Evolutionary conservation across 2,329 filamentous ascomycete species (phyloP), one percentile per base, ranked within the genome.

Genomic region (Clonostachys rosea): DNA sequence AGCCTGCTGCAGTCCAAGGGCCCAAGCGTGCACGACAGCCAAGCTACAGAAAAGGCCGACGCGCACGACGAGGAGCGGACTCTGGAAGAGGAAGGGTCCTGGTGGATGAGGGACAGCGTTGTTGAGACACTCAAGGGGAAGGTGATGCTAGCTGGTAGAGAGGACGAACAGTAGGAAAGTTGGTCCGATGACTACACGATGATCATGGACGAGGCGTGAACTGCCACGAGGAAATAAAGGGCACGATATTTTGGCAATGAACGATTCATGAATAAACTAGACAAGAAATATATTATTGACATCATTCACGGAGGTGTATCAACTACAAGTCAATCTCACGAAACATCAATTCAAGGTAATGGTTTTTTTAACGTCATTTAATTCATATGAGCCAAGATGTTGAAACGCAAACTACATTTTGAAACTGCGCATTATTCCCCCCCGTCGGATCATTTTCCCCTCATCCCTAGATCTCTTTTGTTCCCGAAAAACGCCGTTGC

Each of bases 91-190:
- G 48, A 56, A 34, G 61, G 59, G 6, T 62, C 66, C 3, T 81
- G 78, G 67, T 83, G 79, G 79, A 65, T 83, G 59, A 62, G 73
- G 44, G 76, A 80, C 45, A 75, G 74, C 37, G 71, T 76, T 6
- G 68, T 83, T 13, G 78, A 82, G 57, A 65, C 67, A 36, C 58
- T 83, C 42, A 81, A 79, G 61, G 77, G 78, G 0, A 71, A 66
- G 53, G 70, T 78, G 1, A 81, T 77, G 72, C 64, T 81, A 47
- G 71, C 69, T 16, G 71, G 70, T 4, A 61, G 68, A 37, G 67
- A 65, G 34, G 61, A 55, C 7, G 59, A 63, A 48, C 49, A 57
- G 40, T 60, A 58, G 50, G 41, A 50, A 16, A 17, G 40, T 20
- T n/a, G 17, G n/a, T 14, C 9, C 16, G 16, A 13, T 7, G 35